Percentiles rank a stretch among this genome's conserved stretches.
phyloP scores from a whole-genome alignment of 1,284 basidiomycete species.

The Papiliotrema flavescens region DNA sequence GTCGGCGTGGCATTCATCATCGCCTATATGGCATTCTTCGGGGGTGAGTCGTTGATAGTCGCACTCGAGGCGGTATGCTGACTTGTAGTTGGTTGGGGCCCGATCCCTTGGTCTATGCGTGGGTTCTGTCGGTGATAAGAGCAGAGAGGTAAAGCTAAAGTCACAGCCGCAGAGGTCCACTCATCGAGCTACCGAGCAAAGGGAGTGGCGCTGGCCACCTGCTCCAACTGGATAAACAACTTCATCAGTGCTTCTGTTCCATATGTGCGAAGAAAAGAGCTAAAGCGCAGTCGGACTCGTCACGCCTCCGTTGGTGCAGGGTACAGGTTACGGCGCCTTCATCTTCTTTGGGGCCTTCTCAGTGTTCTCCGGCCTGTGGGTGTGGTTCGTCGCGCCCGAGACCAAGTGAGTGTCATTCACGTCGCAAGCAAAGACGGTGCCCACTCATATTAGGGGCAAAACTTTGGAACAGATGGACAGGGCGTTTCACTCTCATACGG shows the following conservation, averaged over 20 bases:
- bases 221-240: constrained; percentile 35
- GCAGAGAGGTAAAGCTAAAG: too few relatives aligned
- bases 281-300: constrained; percentile 16
- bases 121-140: too few relatives aligned
- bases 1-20: constrained; percentile 30
- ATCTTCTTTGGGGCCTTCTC: constrained; percentile 27
- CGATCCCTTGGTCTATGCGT: constrained; percentile 36
- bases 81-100: constrained; percentile 10
- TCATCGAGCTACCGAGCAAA: constrained; percentile 30
- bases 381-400: constrained; percentile 23
- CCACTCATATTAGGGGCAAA: constrained; percentile 6
- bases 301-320: constrained; percentile 24
- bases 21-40: constrained; percentile 20
- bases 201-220: constrained; percentile 36
- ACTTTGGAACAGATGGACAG: constrained; percentile 27
- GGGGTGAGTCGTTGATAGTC: background rate
- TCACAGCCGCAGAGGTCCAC: constrained; percentile 21
- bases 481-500: constrained; percentile 18
- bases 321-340: constrained; percentile 26
- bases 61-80: too few relatives aligned
- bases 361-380: constrained; percentile 14
- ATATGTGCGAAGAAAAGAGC: background rate
- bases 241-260: constrained; percentile 15
- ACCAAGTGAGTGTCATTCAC: constrained; percentile 13
- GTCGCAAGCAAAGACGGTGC: background rate